Conservation (phyloP, 345 rosid species). For the Physaria fendleri region DNA sequence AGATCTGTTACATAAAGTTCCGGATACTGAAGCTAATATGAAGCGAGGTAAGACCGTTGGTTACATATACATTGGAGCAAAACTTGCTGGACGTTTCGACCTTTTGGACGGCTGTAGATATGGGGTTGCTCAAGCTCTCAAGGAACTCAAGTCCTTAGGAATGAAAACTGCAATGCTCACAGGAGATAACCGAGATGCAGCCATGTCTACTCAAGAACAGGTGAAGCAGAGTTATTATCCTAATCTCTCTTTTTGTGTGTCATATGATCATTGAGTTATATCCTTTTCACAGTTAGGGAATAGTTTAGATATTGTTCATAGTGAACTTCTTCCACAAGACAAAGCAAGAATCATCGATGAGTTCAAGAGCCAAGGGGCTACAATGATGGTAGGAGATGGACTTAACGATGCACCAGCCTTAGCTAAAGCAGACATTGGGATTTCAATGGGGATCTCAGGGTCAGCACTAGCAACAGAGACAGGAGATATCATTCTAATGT, state of each 20-base stretch:
- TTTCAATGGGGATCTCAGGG: slow-evolving; percentile 89
- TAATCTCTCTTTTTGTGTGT: not conserved
- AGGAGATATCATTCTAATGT: slow-evolving; percentile 73
- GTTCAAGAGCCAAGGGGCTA: slow-evolving; percentile 44
- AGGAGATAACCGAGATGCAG: slow-evolving; percentile 62
- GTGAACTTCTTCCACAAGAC: slow-evolving; percentile 77
- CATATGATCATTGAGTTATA: not conserved
- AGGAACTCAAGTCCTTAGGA: slow-evolving; percentile 41
- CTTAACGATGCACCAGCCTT: slow-evolving; percentile 86
- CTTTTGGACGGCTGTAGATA: slow-evolving; percentile 68
- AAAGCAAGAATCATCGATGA: slow-evolving; percentile 46
- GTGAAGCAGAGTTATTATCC: slow-evolving; percentile 25
- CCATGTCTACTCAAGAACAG: slow-evolving; percentile 65
- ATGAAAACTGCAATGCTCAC: slow-evolving; percentile 76
- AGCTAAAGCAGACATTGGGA: slow-evolving; percentile 78
- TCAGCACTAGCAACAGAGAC: slow-evolving; percentile 90
- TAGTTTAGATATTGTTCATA: slow-evolving; percentile 44
- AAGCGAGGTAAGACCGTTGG: slow-evolving; percentile 52
- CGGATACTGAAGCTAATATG: slow-evolving; percentile 20
- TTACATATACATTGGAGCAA: slow-evolving; percentile 43
- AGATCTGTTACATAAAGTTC: slow-evolving; percentile 29
- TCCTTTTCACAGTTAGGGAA: slow-evolving; percentile 46
- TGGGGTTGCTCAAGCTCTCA: slow-evolving; percentile 57
- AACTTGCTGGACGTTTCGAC: slow-evolving; percentile 44
- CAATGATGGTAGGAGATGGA: slow-evolving; percentile 92